Conservation (phyloP, 2,329 filamentous ascomycete species). For the Fusarium vanettenii region DNA sequence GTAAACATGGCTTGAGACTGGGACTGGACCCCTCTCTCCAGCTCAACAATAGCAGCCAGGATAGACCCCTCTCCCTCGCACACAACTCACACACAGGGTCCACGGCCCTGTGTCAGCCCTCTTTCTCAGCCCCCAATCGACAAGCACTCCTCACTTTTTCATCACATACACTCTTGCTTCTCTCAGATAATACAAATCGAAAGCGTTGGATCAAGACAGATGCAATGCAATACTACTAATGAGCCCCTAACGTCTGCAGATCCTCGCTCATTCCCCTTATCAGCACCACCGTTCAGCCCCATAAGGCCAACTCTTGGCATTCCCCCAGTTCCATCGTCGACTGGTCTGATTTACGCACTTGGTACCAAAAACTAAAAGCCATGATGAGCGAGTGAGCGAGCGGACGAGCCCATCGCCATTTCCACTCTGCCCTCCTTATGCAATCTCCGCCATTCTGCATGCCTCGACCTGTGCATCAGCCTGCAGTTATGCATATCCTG, state of each 20-base stretch:
- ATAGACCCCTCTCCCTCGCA: neutral
- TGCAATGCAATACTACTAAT: neutral
- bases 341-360: neutral
- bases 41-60: neutral
- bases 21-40: neutral
- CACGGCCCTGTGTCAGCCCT: slow-evolving; percentile 26
- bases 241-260: neutral
- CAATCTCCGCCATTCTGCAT: neutral
- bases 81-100: slow-evolving; percentile 17
- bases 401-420: neutral
- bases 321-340: neutral
- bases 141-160: neutral
- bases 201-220: neutral
- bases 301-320: slow-evolving; percentile 2
- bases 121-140: slow-evolving; percentile 15
- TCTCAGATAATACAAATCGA: neutral
- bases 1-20: neutral
- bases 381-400: neutral
- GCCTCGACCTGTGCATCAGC: neutral
- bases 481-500: neutral
- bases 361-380: neutral
- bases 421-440: neutral
- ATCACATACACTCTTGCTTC: neutral
- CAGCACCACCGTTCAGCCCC: neutral
- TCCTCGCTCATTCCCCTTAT: neutral